Percentiles rank a stretch among this genome's conserved stretches.
These are phyloP conservation scores for Hypsizygus marmoreus DNA, from an alignment of 768 basidiomycete species.

Conservation along the genomic window DNA sequence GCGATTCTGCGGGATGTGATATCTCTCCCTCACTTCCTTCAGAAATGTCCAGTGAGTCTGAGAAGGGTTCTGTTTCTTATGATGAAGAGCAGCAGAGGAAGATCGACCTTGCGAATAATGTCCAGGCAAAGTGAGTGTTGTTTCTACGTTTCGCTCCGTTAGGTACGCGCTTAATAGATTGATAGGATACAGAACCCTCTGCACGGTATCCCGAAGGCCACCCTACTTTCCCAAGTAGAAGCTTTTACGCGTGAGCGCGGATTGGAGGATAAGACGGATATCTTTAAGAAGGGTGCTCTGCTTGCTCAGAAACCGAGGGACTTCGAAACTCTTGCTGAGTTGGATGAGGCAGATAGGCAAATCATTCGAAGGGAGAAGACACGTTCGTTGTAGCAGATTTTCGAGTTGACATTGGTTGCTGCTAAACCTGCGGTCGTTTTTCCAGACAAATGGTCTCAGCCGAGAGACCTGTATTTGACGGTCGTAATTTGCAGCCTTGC, in stretches of 20 bases:
- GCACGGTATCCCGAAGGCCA: constrained; percentile 58
- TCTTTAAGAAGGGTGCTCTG: constrained; percentile 71
- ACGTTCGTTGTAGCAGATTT: constrained; percentile 28
- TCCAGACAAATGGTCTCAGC: constrained; percentile 50
- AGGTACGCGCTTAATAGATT: neutral
- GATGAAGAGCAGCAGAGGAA: constrained; percentile 28
- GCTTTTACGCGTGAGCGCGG: constrained; percentile 56
- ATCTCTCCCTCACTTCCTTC: neutral
- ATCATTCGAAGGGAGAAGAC: constrained; percentile 48
- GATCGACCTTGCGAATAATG: constrained; percentile 39
- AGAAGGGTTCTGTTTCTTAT: constrained; percentile 7
- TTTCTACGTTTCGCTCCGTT: neutral
- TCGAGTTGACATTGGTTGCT: too few relatives aligned
- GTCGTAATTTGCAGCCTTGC: constrained; percentile 64
- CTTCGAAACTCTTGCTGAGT: constrained; percentile 42
- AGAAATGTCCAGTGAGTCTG: neutral
- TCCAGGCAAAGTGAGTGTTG: constrained; percentile 43
- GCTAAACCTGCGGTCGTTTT: neutral
- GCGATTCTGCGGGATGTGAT: too few relatives aligned
- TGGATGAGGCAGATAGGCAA: constrained; percentile 39
- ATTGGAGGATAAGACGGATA: constrained; percentile 41
- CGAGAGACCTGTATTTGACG: constrained; percentile 42
- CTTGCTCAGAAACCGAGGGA: constrained; percentile 65
- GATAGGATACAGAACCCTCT: constrained; percentile 47
- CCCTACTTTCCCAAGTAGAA: constrained; percentile 61